Conservation (phyloP, 345 rosid genomes). For the Microcos paniculata region DNA sequence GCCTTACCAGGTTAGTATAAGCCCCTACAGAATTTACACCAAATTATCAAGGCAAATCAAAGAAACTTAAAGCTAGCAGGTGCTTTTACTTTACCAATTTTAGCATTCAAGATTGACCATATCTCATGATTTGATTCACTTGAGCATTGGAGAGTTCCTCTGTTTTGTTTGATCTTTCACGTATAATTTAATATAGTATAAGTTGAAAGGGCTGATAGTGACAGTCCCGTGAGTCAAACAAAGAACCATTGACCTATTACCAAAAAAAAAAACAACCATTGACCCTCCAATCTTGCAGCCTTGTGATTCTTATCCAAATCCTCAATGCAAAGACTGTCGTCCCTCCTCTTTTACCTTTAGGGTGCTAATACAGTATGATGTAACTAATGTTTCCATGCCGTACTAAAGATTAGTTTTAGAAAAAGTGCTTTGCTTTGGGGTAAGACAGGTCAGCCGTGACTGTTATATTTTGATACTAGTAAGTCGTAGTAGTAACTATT, state of each 20-base stretch:
- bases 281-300: too few species aligned
- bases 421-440: not conserved
- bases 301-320: too few species aligned
- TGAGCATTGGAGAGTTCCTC: constrained; percentile 9
- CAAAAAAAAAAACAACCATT: too few species aligned
- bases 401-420: not conserved
- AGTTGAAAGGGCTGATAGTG: not conserved
- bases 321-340: not conserved
- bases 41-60: constrained; percentile 24
- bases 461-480: too few species aligned
- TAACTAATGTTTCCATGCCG: not conserved
- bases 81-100: constrained; percentile 22
- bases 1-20: constrained; percentile 92
- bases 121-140: constrained; percentile 17
- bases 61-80: constrained; percentile 19
- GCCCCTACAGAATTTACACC: constrained; percentile 18
- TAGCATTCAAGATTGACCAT: constrained; percentile 13
- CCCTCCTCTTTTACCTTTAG: not conserved
- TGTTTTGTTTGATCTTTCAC: constrained; percentile 14
- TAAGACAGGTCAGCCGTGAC: not conserved
- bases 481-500: constrained; percentile 5
- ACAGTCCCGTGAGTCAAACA: not conserved
- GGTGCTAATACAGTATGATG: not conserved
- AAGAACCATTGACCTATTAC: not conserved
- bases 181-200: too few species aligned